A percentile compares a stretch with the other conserved stretches of the same genome.
Evolutionary conservation across 306 rosid genomes (phyloP).

Genomic region (Citrullus mucosospermus): DNA sequence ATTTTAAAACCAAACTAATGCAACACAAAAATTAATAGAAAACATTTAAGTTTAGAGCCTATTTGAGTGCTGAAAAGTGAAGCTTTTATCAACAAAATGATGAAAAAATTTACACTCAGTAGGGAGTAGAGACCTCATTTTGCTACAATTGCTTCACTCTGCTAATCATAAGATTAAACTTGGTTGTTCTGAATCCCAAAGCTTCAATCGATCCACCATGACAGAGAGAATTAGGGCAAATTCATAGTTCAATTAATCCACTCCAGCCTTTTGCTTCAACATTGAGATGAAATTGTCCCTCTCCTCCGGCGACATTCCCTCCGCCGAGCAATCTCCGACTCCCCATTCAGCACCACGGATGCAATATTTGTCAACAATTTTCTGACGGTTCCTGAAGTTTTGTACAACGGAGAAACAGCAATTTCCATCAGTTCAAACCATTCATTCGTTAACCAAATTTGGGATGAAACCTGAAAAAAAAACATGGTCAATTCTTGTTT

Average conservation of each 20-base stretch:
- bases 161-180: not conserved
- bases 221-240: not conserved
- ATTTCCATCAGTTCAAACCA: not conserved
- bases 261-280: conserved; percentile 59
- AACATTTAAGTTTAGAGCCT: not conserved
- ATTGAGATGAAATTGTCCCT: conserved; percentile 57
- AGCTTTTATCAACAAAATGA: not conserved
- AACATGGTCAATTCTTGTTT: not conserved
- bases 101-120: not conserved
- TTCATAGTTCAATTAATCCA: not conserved
- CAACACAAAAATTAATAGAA: not conserved
- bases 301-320: conserved; percentile 61
- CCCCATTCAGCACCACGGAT: conserved; percentile 95
- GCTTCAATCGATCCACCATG: not conserved
- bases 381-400: conserved; percentile 48
- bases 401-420: not conserved
- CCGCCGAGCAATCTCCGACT: conserved; percentile 83
- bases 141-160: not conserved
- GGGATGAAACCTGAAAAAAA: not conserved
- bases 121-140: not conserved
- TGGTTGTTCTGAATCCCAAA: not conserved
- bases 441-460: not conserved
- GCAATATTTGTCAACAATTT: conserved; percentile 67
- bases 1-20: not conserved
- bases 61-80: not conserved